A percentile compares a stretch with the other conserved stretches of the same genome.
These are phyloP conservation scores for Botrytis medusae DNA, from an alignment of 2,329 filamentous ascomycete genomes.

Conservation along the genomic window DNA sequence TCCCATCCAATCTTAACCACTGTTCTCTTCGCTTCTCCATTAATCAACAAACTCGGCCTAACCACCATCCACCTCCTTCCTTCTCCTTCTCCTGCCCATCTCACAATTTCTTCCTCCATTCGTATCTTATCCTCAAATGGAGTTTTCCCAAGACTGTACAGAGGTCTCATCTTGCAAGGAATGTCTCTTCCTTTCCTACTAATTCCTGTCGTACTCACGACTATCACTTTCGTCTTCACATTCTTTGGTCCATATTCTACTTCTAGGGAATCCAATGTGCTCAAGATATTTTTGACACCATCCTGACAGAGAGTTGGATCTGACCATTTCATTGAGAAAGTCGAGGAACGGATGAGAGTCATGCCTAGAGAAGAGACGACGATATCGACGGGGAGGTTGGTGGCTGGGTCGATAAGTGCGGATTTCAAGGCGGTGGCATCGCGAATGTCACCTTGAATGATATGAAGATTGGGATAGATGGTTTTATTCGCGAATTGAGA, in stretches of 20 bases:
- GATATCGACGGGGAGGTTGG: background rate
- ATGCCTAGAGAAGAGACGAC: conserved; percentile 2
- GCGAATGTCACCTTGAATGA: background rate
- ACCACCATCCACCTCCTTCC: conserved; percentile 1
- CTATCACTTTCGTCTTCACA: background rate
- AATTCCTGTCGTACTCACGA: background rate
- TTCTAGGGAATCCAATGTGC: background rate
- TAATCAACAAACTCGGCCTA: background rate
- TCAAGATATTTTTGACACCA: background rate
- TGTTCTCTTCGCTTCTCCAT: background rate
- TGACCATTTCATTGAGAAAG: conserved; percentile 1
- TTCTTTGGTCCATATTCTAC: background rate
- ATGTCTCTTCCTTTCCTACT: conserved; percentile 8
- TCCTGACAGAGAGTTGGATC: background rate
- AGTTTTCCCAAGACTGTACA: background rate
- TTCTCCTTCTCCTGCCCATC: background rate
- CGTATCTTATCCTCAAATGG: background rate
- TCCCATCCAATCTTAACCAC: conserved; percentile 2
- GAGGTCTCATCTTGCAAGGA: background rate
- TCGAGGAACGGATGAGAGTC: background rate
- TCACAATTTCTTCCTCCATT: conserved; percentile 6
- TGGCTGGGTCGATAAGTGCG: background rate
- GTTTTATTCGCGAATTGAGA: background rate
- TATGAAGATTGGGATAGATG: background rate
- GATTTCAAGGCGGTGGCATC: background rate